phyloP scores from a whole-genome alignment of 2,329 filamentous ascomycete species.

The Microdochium paspali region DNA sequence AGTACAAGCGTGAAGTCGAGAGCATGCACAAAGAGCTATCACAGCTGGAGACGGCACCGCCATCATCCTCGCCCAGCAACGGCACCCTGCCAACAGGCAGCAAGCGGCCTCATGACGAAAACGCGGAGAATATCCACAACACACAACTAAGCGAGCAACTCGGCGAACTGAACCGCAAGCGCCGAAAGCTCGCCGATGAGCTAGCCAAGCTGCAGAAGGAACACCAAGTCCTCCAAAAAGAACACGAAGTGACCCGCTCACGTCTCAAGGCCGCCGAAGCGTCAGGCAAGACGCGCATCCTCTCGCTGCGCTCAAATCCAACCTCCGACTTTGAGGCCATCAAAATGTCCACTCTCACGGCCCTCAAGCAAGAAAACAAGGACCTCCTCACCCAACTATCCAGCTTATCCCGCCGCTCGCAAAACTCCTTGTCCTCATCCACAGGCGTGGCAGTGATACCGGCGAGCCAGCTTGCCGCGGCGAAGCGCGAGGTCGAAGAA shows the following conservation, averaged over 20 bases:
- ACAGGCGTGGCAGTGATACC: slow-evolving; percentile 55
- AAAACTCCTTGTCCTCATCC: slow-evolving; percentile 11
- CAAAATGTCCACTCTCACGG: slow-evolving; percentile 69
- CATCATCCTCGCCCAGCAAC: slow-evolving; percentile 10
- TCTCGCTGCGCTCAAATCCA: slow-evolving; percentile 85
- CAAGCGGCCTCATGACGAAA: slow-evolving; percentile 56
- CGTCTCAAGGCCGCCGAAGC: slow-evolving; percentile 61
- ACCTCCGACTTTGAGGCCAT: slow-evolving; percentile 78
- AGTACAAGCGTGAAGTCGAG: slow-evolving; percentile 76
- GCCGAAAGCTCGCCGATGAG: slow-evolving; percentile 46
- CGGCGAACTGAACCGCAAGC: slow-evolving; percentile 79
- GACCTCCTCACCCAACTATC: slow-evolving; percentile 69
- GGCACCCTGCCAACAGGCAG: slow-evolving; percentile 35
- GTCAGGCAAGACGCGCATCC: slow-evolving; percentile 67
- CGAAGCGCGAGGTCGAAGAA: slow-evolving; percentile 66
- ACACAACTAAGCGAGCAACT: slow-evolving; percentile 54
- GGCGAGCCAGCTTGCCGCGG: slow-evolving; percentile 62
- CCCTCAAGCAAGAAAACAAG: slow-evolving; percentile 73
- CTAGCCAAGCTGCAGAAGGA: slow-evolving; percentile 59
- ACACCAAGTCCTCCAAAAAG: slow-evolving; percentile 58
- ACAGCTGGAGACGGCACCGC: slow-evolving; percentile 40
- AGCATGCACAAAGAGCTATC: slow-evolving; percentile 66
- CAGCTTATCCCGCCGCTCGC: slow-evolving; percentile 29
- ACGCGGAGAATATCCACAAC: slow-evolving; percentile 40
- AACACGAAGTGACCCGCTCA: slow-evolving; percentile 58